Evolutionary conservation across 1,284 basidiomycete species (phyloP), one percentile per base, ranked within the genome.

Genomic region (Boletus sp.): DNA sequence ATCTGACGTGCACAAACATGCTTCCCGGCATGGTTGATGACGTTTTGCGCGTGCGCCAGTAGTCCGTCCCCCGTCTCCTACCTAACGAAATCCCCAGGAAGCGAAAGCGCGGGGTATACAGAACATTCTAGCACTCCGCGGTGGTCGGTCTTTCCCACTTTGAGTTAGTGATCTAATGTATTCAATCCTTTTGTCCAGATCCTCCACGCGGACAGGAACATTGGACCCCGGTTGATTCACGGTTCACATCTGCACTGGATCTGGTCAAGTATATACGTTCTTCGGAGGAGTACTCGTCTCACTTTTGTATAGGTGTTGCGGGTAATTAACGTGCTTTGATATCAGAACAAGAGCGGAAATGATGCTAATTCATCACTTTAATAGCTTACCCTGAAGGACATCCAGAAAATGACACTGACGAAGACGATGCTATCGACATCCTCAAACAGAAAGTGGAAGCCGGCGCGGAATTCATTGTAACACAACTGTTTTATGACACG

Each of bases 1-100:
- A 99, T 74, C 68, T 99, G 56, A 99, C 96, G 14, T 99, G 96
- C 72, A 99, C 96, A 17, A 99, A 99, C 67, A 95, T 96, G 89
- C 79, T 86, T 55, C 80, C 87, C 54, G 91, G 88, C 19, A 83
- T 85, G 69, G 82, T 99, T 6, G 92, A 97, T 65, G 76, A 84
- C 35, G 87, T 87, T 17, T 70, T 99, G 39, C 77, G 80, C 70
- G 93, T 95, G 63, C 48, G 71, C 65, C 32, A 3, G 30, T 35
- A 8, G 30, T 12, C 20, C 37, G 1, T 2, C 7, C 13, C 20
- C 36, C 32, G n/a, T 43, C 29, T 9, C 9, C 5, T 39, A 32
- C 41, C 43, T 51, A 39, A 66, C n/a, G 3, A 26, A 34, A 22
- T 13, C 0, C n/a, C 5, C 56, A 95, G 88, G 79, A 78, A 55